Base-by-base conservation (phyloP, 495 filamentous ascomycete genomes). In the Penicillium chermesinum region DNA sequence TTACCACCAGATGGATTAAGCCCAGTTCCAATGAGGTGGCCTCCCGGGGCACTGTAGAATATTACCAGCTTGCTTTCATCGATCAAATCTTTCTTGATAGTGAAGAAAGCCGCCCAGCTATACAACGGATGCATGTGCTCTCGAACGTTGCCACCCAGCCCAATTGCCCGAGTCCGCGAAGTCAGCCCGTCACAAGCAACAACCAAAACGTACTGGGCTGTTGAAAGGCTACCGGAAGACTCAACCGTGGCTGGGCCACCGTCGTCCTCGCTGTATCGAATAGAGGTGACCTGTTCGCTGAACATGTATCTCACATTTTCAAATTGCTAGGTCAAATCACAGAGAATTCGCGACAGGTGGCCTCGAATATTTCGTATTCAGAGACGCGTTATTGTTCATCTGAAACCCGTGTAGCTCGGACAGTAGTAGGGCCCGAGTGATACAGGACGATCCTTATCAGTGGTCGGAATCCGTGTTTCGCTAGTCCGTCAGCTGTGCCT, bases 281-380 rank as follows among this genome's bases (percentile, higher is more conserved):
- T 47, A 4, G 50, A 58, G 20, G 43, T 45, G 20, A 57, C 42
- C 43, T 57, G 54, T 19, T 57, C 66, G 15, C 67, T 70, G 49
- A 79, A 81, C 8, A 74, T 34, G 36, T 77, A 76, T 15, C 60
- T 53, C 46, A 78, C 62, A 12, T 63, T 63, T 3, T 63, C 46
- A 40, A 67, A 33, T 15, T 66, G 50, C 44, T 73, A 70, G 8
- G 70, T 76, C 21, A 63, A 46, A 17, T 75, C 64, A 47, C 72
- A 71, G 2, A 80, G 46, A 16, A 82, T 68, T 14, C 61, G 32
- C 7, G 64, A 67, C 19, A 84, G 45, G 45, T 80, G 71, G 2
- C 75, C 78, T 3, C 81, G 58, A 80, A 67, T 33, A 83, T 76
- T 59, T 82, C 81, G 45, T 63, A 81, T 56, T 82, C 79, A 5